phyloP scores from a whole-genome alignment of 2,329 filamentous ascomycete species.

The Samsoniella hepiali region DNA sequence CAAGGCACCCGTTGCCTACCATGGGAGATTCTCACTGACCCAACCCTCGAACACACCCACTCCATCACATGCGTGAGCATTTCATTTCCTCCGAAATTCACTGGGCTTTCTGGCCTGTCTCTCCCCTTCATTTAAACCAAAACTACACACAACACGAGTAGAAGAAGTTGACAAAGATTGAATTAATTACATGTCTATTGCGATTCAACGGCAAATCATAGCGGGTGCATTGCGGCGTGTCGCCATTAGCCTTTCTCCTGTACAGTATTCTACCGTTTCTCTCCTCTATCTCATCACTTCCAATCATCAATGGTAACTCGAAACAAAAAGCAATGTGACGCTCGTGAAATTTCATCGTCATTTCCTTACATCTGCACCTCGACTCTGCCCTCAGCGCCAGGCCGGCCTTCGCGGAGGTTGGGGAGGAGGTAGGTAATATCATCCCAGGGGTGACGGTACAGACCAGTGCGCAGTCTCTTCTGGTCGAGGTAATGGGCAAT shows the following conservation, averaged over 20 bases:
- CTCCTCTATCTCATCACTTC: constrained; percentile 13
- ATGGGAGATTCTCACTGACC: too few relatives aligned
- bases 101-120: too few relatives aligned
- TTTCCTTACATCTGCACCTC: constrained; percentile 71
- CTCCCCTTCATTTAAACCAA: too few relatives aligned
- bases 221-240: not conserved
- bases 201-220: constrained; percentile 5
- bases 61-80: too few relatives aligned
- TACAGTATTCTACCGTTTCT: constrained; percentile 15
- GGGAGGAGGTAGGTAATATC: constrained; percentile 95
- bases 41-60: too few relatives aligned
- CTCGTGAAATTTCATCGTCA: constrained; percentile 25
- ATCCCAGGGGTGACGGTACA: constrained; percentile 99
- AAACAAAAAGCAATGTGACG: constrained; percentile 27
- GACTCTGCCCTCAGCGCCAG: constrained; percentile 79
- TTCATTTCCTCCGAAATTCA: too few relatives aligned
- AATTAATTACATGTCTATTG: constrained; percentile 19
- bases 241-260: constrained; percentile 1
- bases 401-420: constrained; percentile 66
- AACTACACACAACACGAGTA: not conserved
- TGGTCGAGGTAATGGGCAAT: constrained; percentile 99
- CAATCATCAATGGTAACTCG: constrained; percentile 14
- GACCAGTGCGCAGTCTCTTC: constrained; percentile 96
- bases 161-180: constrained; percentile 2
- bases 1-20: too few relatives aligned